A percentile compares a stretch with the other conserved stretches of the same genome.
These are phyloP conservation scores for Naegleria gruberi DNA, from an alignment of 208 protist species.

Conservation along the genomic window DNA sequence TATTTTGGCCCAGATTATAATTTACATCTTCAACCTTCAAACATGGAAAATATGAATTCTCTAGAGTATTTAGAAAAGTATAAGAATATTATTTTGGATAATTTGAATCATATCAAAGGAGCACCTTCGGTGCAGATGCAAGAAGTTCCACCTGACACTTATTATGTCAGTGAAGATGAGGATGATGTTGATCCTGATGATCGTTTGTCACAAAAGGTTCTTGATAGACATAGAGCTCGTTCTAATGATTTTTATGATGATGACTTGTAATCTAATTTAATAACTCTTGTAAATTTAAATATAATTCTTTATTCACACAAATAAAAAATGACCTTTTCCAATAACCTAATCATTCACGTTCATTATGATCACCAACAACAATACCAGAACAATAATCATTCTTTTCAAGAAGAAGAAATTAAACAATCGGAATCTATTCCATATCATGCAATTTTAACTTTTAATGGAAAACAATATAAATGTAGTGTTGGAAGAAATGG, in stretches of 20 bases:
- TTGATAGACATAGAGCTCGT: neutral
- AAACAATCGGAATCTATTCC: too few relatives aligned
- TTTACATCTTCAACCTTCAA: conserved; percentile 53
- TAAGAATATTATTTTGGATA: conserved; percentile 36
- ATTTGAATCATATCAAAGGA: conserved; percentile 38
- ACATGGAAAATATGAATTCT: conserved; percentile 40
- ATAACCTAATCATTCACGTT: too few relatives aligned
- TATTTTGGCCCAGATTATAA: conserved; percentile 78
- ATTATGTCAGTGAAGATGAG: conserved; percentile 2
- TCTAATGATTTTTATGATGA: neutral
- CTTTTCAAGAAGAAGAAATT: too few relatives aligned
- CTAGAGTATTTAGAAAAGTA: conserved; percentile 46
- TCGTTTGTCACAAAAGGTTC: neutral
- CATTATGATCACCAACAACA: too few relatives aligned
- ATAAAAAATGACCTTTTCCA: too few relatives aligned
- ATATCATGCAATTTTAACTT: neutral
- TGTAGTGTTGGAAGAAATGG: neutral
- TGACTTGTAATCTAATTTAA: too few relatives aligned
- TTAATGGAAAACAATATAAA: neutral
- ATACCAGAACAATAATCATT: too few relatives aligned
- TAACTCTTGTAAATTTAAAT: too few relatives aligned
- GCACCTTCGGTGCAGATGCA: conserved; percentile 59
- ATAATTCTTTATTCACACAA: too few relatives aligned
- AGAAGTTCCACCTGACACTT: conserved; percentile 38
- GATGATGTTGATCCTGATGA: neutral